phyloP scores from a whole-genome alignment of 345 rosid species.

The Limnanthes douglasii region DNA sequence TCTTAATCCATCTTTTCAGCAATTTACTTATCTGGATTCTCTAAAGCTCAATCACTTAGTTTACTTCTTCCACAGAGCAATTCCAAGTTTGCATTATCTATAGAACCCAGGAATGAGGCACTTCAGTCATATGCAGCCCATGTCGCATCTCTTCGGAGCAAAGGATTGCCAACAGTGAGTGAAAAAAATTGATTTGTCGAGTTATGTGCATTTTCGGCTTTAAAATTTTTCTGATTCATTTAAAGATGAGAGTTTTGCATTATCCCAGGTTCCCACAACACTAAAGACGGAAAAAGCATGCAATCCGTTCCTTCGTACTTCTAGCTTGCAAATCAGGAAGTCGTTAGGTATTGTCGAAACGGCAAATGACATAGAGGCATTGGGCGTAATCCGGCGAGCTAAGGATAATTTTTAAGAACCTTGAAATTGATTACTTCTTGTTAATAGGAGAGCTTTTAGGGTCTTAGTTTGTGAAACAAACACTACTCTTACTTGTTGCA shows the following conservation, averaged over 20 bases:
- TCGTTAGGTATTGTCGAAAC: conserved; percentile 32
- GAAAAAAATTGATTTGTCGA: neutral
- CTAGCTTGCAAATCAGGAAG: conserved; percentile 49
- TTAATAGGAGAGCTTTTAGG: no score
- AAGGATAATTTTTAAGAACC: conserved; percentile 64
- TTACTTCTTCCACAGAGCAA: conserved; percentile 50
- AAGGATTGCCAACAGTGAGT: conserved; percentile 76
- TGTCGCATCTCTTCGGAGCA: conserved; percentile 56
- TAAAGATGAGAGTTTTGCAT: conserved; percentile 1
- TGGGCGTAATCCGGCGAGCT: conserved; percentile 49
- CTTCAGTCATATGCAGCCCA: conserved; percentile 72
- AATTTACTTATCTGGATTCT: neutral
- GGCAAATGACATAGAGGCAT: conserved; percentile 56
- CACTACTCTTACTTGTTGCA: no score
- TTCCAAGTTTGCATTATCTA: conserved; percentile 78
- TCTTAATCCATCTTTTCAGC: neutral
- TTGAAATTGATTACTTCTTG: no score
- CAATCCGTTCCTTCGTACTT: conserved; percentile 80
- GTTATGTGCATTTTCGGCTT: neutral
- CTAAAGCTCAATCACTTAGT: neutral
- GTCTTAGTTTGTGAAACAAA: no score
- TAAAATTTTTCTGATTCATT: conserved; percentile 1
- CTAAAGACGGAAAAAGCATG: conserved; percentile 76
- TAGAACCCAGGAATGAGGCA: conserved; percentile 74
- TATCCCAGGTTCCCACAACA: conserved; percentile 58